A percentile compares a stretch with the other conserved stretches of the same genome.
Conservation (phyloP, 768 basidiomycete species). For the Pleurotus platypus region DNA sequence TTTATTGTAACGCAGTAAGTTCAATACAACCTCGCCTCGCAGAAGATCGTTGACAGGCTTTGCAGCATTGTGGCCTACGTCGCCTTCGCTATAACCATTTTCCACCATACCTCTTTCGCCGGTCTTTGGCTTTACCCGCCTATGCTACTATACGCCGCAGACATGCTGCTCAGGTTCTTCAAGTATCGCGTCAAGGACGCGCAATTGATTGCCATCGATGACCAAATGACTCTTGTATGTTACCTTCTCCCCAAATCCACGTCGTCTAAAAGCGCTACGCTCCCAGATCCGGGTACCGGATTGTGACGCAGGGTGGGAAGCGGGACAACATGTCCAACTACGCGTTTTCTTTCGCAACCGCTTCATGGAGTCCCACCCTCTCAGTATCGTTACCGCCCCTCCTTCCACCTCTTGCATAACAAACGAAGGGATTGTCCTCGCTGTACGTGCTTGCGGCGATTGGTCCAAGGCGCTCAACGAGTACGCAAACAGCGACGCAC, state of each 20-base stretch:
- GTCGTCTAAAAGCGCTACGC: conserved; percentile 24
- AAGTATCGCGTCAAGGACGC: conserved; percentile 78
- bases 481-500: conserved; percentile 35
- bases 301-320: conserved; percentile 64
- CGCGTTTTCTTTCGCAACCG: conserved; percentile 58
- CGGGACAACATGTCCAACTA: conserved; percentile 76
- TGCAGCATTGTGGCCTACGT: conserved; percentile 49
- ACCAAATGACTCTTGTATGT: conserved; percentile 70
- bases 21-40: conserved; percentile 12
- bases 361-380: conserved; percentile 76
- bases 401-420: conserved; percentile 37
- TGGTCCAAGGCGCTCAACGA: conserved; percentile 70
- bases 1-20: conserved; percentile 81
- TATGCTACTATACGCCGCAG: conserved; percentile 74
- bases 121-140: conserved; percentile 82
- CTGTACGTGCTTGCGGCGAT: conserved; percentile 61
- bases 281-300: conserved; percentile 53
- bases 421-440: conserved; percentile 54
- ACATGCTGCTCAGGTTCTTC: conserved; percentile 67
- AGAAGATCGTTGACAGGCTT: conserved; percentile 11
- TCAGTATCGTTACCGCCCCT: conserved; percentile 73
- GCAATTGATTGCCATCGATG: conserved; percentile 53
- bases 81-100: conserved; percentile 66
- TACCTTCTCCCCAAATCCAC: conserved; percentile 25
- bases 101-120: conserved; percentile 82